These are phyloP conservation scores for Pythium dissotocum DNA, from an alignment of 352 stramenopile species.

Conservation along the genomic window DNA sequence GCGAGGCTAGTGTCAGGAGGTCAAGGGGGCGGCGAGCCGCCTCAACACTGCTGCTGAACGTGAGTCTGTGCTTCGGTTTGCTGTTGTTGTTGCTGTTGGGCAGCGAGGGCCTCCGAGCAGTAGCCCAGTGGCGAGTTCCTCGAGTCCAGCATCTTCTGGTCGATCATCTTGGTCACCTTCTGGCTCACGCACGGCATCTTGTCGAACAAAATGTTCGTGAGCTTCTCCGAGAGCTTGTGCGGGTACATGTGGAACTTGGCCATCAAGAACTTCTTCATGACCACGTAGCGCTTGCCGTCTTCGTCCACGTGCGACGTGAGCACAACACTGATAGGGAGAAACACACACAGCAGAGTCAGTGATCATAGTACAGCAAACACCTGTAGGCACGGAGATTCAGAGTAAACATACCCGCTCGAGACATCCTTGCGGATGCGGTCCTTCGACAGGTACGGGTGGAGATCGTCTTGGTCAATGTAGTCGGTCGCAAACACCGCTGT, in stretches of 20 bases:
- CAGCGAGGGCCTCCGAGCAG: not conserved
- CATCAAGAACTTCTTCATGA: conserved; percentile 83
- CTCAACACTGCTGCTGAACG: conserved; percentile 20
- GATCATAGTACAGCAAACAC: too few relatives aligned
- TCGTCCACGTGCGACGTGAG: conserved; percentile 60
- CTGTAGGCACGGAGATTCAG: not conserved
- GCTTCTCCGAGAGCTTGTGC: conserved; percentile 66
- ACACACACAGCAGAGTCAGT: not conserved
- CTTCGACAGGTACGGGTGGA: conserved; percentile 69
- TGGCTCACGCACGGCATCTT: conserved; percentile 61
- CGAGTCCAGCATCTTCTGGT: conserved; percentile 43
- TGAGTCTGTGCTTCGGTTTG: conserved; percentile 8
- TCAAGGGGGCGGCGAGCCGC: not conserved
- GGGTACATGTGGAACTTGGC: conserved; percentile 82
- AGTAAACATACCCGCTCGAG: conserved; percentile 47
- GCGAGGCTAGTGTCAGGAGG: not conserved
- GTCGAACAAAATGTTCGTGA: conserved; percentile 60
- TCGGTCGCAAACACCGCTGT: conserved; percentile 65
- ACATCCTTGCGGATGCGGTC: conserved; percentile 80
- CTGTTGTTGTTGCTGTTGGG: conserved; percentile 4
- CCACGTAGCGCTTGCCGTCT: conserved; percentile 62
- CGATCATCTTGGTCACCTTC: conserved; percentile 63
- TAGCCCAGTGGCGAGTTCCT: not conserved
- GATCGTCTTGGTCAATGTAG: conserved; percentile 78
- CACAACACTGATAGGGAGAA: conserved; percentile 42